Base-by-base conservation (phyloP, 495 filamentous ascomycete species). In the Penicillium verhagenii region DNA sequence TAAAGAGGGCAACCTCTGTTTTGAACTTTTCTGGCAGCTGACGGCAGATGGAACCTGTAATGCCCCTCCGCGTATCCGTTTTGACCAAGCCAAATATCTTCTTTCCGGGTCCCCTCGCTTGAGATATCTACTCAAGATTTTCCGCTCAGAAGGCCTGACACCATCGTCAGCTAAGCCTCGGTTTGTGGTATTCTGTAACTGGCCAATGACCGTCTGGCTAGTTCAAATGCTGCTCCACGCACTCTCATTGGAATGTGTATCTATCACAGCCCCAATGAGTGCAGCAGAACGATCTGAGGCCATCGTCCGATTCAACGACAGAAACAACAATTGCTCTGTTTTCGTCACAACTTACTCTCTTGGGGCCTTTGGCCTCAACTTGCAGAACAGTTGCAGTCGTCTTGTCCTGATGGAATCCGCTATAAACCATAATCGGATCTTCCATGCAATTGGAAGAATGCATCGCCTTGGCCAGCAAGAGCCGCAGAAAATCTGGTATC, bases 401-500 rank as follows among this genome's bases (percentile, higher is more conserved):
- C 31, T 35, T 3, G 6, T 35, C 6, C 13, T 35, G 8, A 35
- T 35, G 31, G 31, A 35, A n/a, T 35, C 31, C 1, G 31, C 31
- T 16, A 11, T 37, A 1, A 54, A 58, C 21, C 13, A 39, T 16
- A 47, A 49, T 10, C 11, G 9, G 21, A 1, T 54, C 0, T 57
- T 57, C 10, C 39, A 55, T 16, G 28, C 54, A 1, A 43, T 55
- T 6, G 54, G 51, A 4, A 47, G 54, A 10, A 25, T 57, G 14
- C 59, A 58, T 31, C 47, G 54, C 1, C 26, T 55, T 0, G 47
- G 59, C 1, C 59, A 58, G 28, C 47, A 19, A 11, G 25, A 40
- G 10, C 50, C 20, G 6, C 54, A 61, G 46, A 44, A 39, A 14
- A 47, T 46, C 4, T 61, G 51, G 54, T 31, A 44, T 14, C 47